Evolutionary conservation across 208 protist species (phyloP).

Genomic region (Jaenimonas drosophilae): DNA sequence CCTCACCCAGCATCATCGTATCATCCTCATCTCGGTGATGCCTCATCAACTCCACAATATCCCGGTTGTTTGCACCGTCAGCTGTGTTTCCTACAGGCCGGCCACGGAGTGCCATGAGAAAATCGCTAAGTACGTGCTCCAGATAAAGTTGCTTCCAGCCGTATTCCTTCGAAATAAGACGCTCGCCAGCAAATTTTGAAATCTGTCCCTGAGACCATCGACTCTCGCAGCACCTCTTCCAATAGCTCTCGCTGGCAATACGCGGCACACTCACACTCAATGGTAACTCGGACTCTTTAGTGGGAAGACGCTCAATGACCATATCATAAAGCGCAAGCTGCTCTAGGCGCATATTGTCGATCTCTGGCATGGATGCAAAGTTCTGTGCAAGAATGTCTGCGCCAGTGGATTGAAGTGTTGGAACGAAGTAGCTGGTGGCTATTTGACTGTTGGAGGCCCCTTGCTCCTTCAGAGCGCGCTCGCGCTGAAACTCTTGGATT

Average conservation of each 20-base stretch:
- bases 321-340: constrained; percentile 46
- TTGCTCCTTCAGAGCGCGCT: constrained; percentile 8
- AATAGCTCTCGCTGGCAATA: constrained; percentile 22
- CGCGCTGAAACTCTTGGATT: constrained; percentile 29
- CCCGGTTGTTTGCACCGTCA: constrained; percentile 1
- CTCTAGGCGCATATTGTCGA: constrained; percentile 46
- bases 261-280: constrained; percentile 38
- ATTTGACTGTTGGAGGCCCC: constrained; percentile 15
- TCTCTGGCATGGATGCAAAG: constrained; percentile 40
- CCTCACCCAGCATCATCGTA: constrained; percentile 7
- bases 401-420: constrained; percentile 58
- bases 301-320: constrained; percentile 48
- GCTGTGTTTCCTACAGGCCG: background rate
- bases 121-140: constrained; percentile 65
- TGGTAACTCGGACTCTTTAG: constrained; percentile 24
- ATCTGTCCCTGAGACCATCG: constrained; percentile 82
- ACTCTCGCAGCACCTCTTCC: constrained; percentile 65
- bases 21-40: constrained; percentile 10
- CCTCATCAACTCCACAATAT: background rate
- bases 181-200: constrained; percentile 19
- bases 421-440: constrained; percentile 61
- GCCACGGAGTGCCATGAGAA: constrained; percentile 37
- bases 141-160: constrained; percentile 85
- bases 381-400: constrained; percentile 54
- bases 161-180: constrained; percentile 18